Base-by-base conservation (phyloP, 306 rosid genomes). In the Erythrophleum fordii region DNA sequence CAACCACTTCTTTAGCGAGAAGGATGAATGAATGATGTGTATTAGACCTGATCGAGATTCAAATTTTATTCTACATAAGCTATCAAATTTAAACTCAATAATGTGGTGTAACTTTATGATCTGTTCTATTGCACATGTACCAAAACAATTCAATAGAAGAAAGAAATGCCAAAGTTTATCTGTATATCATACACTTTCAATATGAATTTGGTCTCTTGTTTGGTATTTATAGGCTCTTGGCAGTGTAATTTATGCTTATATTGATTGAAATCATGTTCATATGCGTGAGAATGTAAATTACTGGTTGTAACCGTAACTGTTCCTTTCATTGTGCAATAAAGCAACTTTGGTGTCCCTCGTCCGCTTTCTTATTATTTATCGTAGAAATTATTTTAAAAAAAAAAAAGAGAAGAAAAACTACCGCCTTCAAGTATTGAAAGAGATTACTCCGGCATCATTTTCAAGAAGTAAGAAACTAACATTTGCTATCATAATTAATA, bases 1-100 rank as follows among this genome's bases (percentile, higher is more conserved):
- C 81, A 95, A 95, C 29, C 90, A 62, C 65, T 92, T 90, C 84
- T 95, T 95, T 79, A 90, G 93, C 8, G 69, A 89, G 55, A 31
- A 37, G 10, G 88, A 88, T 10, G 77, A 90, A 70, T 89, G 58
- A 88, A 73, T 20, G 4, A 20, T n/a, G n/a, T n/a, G n/a, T n/a
- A 8, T 55, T 0, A 22, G 7, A n/a, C 17, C 35, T 65, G 17
- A 35, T 16, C 8, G 46, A 31, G 46, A 3, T 55, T 35, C 17
- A 1, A 12, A 35, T 35, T 9, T 35, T 34, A 65, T 31, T 8
- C 16, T 7, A 64, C 3, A 18, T 35, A 22, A 34, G 45, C 3
- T 35, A 18, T 37, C 13, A 4, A 37, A 13, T n/a, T 66, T 5
- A 37, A 39, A 3, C 16, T 34, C 17, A 45, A 45, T 11, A 1